Conservation (phyloP, 164 flowering plant genomes). For the Brasenia schreberi region DNA sequence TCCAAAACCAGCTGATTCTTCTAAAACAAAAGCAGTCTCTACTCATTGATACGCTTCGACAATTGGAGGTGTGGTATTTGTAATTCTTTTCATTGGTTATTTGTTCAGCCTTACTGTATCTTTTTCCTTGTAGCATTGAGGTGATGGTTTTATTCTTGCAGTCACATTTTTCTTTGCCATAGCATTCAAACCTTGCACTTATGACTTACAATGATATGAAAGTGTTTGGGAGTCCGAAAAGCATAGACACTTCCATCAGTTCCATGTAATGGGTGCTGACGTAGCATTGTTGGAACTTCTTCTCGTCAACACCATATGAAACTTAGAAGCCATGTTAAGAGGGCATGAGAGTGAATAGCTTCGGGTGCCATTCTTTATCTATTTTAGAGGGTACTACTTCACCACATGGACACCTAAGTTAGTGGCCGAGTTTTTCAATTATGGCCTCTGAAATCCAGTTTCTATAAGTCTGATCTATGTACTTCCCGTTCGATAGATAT, state of each 20-base stretch:
- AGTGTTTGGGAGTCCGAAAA: too few species aligned
- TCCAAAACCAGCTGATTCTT: slow-evolving; percentile 53
- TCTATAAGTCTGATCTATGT: too few species aligned
- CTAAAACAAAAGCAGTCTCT: slow-evolving; percentile 81
- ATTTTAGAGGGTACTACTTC: neutral
- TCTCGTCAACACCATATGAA: neutral
- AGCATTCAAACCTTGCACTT: too few species aligned
- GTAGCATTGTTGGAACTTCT: neutral
- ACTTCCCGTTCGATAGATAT: too few species aligned
- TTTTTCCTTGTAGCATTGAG: too few species aligned
- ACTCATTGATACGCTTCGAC: slow-evolving; percentile 68
- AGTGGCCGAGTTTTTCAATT: too few species aligned
- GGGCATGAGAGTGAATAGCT: neutral
- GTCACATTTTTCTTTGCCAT: too few species aligned
- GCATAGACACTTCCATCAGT: neutral
- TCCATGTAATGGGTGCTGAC: neutral
- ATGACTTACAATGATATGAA: too few species aligned
- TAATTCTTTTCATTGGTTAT: neutral
- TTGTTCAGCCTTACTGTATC: neutral
- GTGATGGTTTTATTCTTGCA: too few species aligned
- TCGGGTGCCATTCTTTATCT: neutral
- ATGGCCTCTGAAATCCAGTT: too few species aligned
- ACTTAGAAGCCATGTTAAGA: neutral
- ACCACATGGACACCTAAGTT: too few species aligned
- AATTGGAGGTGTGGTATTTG: slow-evolving; percentile 63